Base-by-base conservation (phyloP, 768 basidiomycete genomes). In the Psilocybe cyanescens region DNA sequence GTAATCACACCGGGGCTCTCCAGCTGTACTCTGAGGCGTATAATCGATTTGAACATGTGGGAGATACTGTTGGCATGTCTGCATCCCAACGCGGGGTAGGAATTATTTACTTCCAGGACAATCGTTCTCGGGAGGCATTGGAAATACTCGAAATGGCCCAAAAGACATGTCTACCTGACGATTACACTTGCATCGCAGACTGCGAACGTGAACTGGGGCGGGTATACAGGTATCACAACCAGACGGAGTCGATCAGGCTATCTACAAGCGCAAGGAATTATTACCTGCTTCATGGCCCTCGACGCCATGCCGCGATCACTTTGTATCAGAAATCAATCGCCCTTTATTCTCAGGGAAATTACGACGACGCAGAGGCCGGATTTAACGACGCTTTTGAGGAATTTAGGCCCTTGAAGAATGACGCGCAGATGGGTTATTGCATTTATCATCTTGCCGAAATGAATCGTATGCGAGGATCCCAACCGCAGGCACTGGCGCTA, bases 391-490 rank as follows among this genome's bases (percentile, higher is more conserved):
- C 60, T 24, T 57, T 50, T 12, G 47, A 52, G 33, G n/a, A 29
- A 5, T 44, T 44, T 16, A 6, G 41, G n/a, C 4, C 14, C 1
- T 11, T 44, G 5, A 44, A 12, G 14, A 44, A 44, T n/a, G 41
- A 44, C 14, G 41, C 41, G 14, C 41, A 44, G 41, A 44, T 44
- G 41, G 41, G 41, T 14, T 44, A 44, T 16, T 44, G 41, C 14
- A 16, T 61, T 19, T 61, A n/a, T 28, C 60, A 61, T 35, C 55
- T 61, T 8, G 60, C 55, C 2, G 48, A 50, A 45, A 51, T 57
- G 60, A 61, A 57, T 45, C 19, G 28, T 8, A 24, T 4, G 55
- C 60, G 60, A 2, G 60, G 60, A 11, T 24, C 48, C 3, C 41
- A 44, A 4, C 37, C 3, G 5, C 16, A 55, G 14, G 11, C 54